phyloP scores from a whole-genome alignment of 2,329 filamentous ascomycete species.

The Colletotrichum liaoningense region DNA sequence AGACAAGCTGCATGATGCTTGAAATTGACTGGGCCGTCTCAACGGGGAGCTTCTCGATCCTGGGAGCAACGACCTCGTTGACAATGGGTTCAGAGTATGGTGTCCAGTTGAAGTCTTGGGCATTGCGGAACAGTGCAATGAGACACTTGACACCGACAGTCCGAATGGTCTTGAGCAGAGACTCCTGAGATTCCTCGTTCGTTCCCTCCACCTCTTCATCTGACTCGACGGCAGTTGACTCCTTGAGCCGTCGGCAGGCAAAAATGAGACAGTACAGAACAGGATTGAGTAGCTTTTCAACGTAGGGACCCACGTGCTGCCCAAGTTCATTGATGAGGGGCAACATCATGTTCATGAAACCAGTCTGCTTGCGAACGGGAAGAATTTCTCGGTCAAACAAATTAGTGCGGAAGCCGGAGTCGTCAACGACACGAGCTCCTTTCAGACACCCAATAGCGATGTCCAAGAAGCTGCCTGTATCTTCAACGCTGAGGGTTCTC shows the following conservation, averaged over 20 bases:
- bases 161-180: slow-evolving; percentile 74
- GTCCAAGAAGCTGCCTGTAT: slow-evolving; percentile 84
- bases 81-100: slow-evolving; percentile 78
- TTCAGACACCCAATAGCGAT: slow-evolving; percentile 82
- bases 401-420: slow-evolving; percentile 59
- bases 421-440: slow-evolving; percentile 67
- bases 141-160: slow-evolving; percentile 86
- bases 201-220: slow-evolving; percentile 53
- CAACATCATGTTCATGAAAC: slow-evolving; percentile 91
- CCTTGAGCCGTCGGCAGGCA: slow-evolving; percentile 70
- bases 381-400: slow-evolving; percentile 70
- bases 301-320: slow-evolving; percentile 75
- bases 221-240: slow-evolving; percentile 46
- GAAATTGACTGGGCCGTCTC: slow-evolving; percentile 94
- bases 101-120: slow-evolving; percentile 77
- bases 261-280: slow-evolving; percentile 84
- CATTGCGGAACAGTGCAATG: slow-evolving; percentile 80
- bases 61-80: slow-evolving; percentile 79
- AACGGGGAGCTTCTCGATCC: slow-evolving; percentile 80
- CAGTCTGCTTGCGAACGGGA: slow-evolving; percentile 82
- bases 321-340: slow-evolving; percentile 89
- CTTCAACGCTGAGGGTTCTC: slow-evolving; percentile 78
- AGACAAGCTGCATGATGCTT: slow-evolving; percentile 82
- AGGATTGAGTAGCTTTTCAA: slow-evolving; percentile 77
- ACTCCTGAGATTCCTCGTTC: slow-evolving; percentile 58